These are phyloP conservation scores for Clarireedia hainanense DNA, from an alignment of 2,329 filamentous ascomycete species.

Conservation along the genomic window DNA sequence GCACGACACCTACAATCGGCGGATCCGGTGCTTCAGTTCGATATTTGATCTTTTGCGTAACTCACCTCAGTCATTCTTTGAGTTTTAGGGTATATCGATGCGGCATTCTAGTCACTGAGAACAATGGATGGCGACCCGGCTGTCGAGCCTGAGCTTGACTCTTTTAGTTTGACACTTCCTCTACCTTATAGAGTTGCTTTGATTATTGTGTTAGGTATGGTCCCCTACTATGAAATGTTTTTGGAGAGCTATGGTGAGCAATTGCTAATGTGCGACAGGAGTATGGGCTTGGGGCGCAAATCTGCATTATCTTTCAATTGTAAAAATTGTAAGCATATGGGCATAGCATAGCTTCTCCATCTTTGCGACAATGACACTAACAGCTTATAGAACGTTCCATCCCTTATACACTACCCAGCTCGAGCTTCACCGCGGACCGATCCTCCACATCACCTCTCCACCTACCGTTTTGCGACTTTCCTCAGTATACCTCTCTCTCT, in stretches of 20 bases:
- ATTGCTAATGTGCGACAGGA: conserved; percentile 41
- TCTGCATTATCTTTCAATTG: conserved; percentile 72
- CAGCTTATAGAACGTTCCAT: conserved; percentile 60
- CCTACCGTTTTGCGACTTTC: conserved; percentile 75
- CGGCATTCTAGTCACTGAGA: conserved; percentile 19
- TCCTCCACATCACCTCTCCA: conserved; percentile 68
- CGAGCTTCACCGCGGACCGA: conserved; percentile 60
- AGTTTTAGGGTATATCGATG: conserved; percentile 18
- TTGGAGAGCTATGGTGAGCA: background rate
- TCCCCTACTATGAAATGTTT: background rate
- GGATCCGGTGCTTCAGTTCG: background rate
- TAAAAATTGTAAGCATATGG: conserved; percentile 54
- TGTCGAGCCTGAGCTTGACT: conserved; percentile 66
- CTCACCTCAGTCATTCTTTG: conserved; percentile 24
- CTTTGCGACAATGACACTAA: conserved; percentile 8
- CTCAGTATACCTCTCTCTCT: conserved; percentile 63
- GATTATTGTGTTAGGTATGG: conserved; percentile 72
- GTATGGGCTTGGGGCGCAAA: conserved; percentile 95
- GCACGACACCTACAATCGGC: background rate
- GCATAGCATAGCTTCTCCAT: conserved; percentile 23
- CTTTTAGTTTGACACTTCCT: conserved; percentile 79
- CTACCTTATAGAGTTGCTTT: conserved; percentile 84
- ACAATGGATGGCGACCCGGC: conserved; percentile 67
- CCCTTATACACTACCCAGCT: conserved; percentile 77
- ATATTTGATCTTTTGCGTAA: background rate